Evolutionary conservation across 2,329 filamentous ascomycete genomes (phyloP), one percentile per base, ranked within the genome.

Genomic region (Apiospora hydei): DNA sequence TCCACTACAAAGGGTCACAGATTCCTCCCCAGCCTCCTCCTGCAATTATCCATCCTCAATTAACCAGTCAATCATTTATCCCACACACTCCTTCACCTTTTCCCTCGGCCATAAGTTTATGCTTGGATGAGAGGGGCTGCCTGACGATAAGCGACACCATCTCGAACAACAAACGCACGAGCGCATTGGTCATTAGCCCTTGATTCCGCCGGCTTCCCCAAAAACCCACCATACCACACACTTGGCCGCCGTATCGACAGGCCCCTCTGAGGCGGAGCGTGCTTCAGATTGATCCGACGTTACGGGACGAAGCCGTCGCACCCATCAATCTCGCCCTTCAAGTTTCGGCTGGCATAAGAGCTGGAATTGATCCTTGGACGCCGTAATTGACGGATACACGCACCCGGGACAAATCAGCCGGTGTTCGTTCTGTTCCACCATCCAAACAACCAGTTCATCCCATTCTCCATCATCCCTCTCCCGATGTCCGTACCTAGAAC

Each of bases 401-500:
- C 57, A n/a, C 10, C 57, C 57, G n/a, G 34, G 34, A 64, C 16
- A 41, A 41, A 21, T 41, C 13, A 43, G 57, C 57, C 57, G n/a
- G 57, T 41, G 57, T 11, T 34, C 18, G 34, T 64, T 16, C 57
- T 64, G 4, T 41, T 21, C 34, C 26, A 11, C 13, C 26, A 57
- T n/a, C 34, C n/a, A 41, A 41, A 64, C 30, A 64, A 41, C 30
- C 16, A 26, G 57, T 64, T 64, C 34, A 64, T 64, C 57, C 34
- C 57, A 64, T 64, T 41, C 7, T 41, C 57, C n/a, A 13, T 24
- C 57, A 64, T n/a, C n/a, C 30, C 34, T 41, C 30, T 57, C 57
- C 57, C 74, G 72, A 89, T 90, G 88, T 86, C 88, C 43, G 83
- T 81, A 71, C 86, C 87, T 38, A 85, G 88, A 78, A 85, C 85